Base-by-base conservation (phyloP, 2,329 filamentous ascomycete species). In the Colletotrichum orbiculare region DNA sequence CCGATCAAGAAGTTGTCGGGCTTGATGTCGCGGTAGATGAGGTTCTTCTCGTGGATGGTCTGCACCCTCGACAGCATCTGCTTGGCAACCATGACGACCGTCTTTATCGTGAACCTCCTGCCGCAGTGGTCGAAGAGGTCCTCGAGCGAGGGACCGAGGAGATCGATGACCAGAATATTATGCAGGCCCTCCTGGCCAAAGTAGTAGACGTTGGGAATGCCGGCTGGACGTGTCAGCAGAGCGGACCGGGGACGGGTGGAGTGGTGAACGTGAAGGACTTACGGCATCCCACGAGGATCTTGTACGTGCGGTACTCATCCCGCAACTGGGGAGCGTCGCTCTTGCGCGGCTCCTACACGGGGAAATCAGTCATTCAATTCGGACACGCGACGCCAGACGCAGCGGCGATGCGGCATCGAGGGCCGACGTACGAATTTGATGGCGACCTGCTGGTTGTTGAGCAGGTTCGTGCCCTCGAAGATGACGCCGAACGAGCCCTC, bases 121-220 rank as follows among this genome's bases (percentile, higher is more conserved):
- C 96, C 96, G 83, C 95, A 99, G 80, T 97, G 94, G 77, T 99
- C 95, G 77, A 99, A 99, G 17, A 99, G 87, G 76, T 99, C 95
- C 78, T 99, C 95, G 66, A 99, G 86, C 69, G 94, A 97, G 56
- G 95, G 95, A 13, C 95, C 95, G 34, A 99, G 89, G 46, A 99
- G 86, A 81, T 99, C 95, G 74, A 98, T 98, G 72, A 99, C 95
- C 54, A 99, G 90, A 71, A 98, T 98, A 82, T 99, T 98, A 85
- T 99, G 96, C 37, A 98, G 90, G 72, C 95, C 96, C 81, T 98
- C 95, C 77, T 99, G 96, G 68, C 96, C 96, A 73, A 98, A 99
- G 82, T 98, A 99, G 83, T 98, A 98, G 74, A 99, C 96, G 87
- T 98, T 98, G 74, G 96, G 96, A 72, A 99, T 98, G 74, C 96